Conservation (phyloP, 139 green algal species). For the Astrephomene gubernaculifera region DNA sequence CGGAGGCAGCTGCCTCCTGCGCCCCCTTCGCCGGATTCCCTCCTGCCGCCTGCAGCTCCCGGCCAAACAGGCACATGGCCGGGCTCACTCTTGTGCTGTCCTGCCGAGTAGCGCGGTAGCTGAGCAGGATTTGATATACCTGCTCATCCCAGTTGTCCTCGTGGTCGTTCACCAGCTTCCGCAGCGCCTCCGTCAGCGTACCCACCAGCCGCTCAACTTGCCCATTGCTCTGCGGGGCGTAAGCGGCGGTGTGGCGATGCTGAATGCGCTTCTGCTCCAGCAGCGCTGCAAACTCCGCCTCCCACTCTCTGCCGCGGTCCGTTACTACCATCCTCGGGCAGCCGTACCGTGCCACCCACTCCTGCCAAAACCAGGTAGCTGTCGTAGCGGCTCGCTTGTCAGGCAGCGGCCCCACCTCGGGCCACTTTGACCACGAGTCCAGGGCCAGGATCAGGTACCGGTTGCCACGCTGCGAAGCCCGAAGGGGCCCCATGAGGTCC, state of each 20-base stretch:
- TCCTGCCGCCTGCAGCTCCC: not conserved
- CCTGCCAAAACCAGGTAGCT: not conserved
- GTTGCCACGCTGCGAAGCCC: not conserved
- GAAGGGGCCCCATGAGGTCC: not conserved
- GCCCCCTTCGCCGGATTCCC: not conserved
- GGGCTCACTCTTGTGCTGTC: slow-evolving; percentile 30
- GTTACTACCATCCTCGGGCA: not conserved
- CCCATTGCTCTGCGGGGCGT: slow-evolving; percentile 5
- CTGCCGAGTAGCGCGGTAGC: not conserved
- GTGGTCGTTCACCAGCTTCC: not conserved
- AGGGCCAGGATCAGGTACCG: slow-evolving; percentile 1
- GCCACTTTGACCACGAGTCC: slow-evolving; percentile 20
- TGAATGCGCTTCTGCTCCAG: not conserved
- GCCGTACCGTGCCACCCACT: not conserved
- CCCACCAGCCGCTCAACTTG: not conserved
- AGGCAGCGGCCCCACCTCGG: not conserved
- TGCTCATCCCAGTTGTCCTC: not conserved
- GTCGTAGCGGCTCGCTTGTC: not conserved
- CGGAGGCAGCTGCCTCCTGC: not conserved
- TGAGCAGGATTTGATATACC: not conserved
- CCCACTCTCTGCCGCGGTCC: slow-evolving; percentile 1
- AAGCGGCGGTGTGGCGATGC: not conserved
- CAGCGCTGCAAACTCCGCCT: not conserved
- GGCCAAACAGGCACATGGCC: not conserved
- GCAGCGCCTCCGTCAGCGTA: not conserved